Base-by-base conservation (phyloP, 805 yeast genomes). In the Metschnikowia proteae region DNA sequence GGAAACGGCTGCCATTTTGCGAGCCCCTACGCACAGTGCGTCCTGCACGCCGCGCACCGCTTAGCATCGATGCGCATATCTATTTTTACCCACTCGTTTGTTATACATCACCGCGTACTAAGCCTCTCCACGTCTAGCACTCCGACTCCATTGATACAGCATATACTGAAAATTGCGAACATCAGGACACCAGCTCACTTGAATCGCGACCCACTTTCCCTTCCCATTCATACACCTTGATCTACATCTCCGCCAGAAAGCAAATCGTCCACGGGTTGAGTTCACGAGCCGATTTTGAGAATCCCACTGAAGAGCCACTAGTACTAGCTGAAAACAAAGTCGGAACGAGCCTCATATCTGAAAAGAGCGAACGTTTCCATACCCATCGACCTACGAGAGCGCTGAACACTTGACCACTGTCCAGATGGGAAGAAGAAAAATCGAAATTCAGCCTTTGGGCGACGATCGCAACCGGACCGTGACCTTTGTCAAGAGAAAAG, bases 381-480 rank as follows among this genome's bases (percentile, higher is more conserved):
- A 17, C 17, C 17, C 17, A 17, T 17, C 17, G 17, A 17, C 17
- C 28, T 2, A 4, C 28, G 27, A 4, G 39, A 36, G 27, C 4
- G 27, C 10, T 28, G 10, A 36, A 36, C 25, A 13, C 17, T 13
- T 22, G 22, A 11, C 11, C 6, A n/a, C 13, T 3, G 36, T 33
- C 36, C 36, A 33, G 23, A 94, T 92, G 99, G 99, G 99, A 46
- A 85, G 99, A 76, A 86, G 97, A 72, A 94, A 92, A 68, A 92
- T 92, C 56, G 94, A 87, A 53, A 92, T 92, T 59, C 83, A 88
- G 67, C 98, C 98, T 33, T 83, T 92, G 50, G 73, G 82, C 9
- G 96, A 92, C 59, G 97, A 92, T 65, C 76, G 98, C 48, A 92
- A 90, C 68, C 68, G 88, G 49, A 81, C 86, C 4, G 88, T 84